Base-by-base conservation (phyloP, 306 rosid species). In the Geum urbanum region DNA sequence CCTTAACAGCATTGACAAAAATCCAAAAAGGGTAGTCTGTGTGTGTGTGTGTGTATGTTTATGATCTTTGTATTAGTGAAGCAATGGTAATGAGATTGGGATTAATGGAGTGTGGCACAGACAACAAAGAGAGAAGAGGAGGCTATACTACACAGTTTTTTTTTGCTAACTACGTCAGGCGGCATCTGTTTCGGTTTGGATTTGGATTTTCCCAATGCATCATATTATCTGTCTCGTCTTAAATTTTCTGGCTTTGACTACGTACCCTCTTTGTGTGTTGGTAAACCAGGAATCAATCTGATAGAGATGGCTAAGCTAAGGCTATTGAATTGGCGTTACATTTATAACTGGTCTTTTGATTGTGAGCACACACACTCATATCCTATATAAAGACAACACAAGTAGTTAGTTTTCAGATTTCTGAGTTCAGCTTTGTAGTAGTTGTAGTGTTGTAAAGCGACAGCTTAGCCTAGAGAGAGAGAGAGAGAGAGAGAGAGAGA, bases 191-290 rank as follows among this genome's bases (percentile, higher is more conserved):
- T 35, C 46, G 22, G 7, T 59, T 59, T 0, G 27, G 45, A 59
- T 59, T 59, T 0, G 27, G 45, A 59, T 35, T 59, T 59, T 35
- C 15, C 64, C 64, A 59, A 59, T 59, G 45, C 45, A 14, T 35
- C 15, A 24, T 24, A 0, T 24, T 24, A 24, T 14, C 65, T 32
- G 45, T 16, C 46, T 35, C 20, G 20, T 35, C 18, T 15, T 59
- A 59, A 14, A 24, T 24, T 35, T 35, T 59, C 65, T 59, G 45
- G 19, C 45, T 59, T 59, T 59, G 65, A 59, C 65, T 24, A 24
- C 27, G 27, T 24, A 24, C 27, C 27, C 63, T 59, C 65, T 59
- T 37, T 35, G 27, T 24, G 10, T 59, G 65, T 59, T 59, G 65
- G 65, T 24, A 59, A 59, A 59, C 3, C 20, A 59, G 65, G 65